These are phyloP conservation scores for Aspergillaceae sp. DNA, from an alignment of 2,329 filamentous ascomycete species.

Conservation along the genomic window DNA sequence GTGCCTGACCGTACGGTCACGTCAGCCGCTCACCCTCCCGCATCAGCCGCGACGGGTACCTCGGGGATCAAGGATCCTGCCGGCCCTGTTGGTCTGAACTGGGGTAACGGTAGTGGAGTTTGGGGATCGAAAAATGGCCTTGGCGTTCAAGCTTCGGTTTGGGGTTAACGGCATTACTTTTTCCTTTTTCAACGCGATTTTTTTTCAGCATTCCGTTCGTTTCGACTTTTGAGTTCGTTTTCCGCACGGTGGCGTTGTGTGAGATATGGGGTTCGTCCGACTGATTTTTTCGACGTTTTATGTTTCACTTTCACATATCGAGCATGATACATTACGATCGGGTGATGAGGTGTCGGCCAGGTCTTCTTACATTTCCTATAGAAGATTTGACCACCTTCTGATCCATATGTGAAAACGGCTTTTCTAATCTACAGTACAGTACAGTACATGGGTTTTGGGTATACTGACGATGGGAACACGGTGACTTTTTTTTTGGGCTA, in stretches of 20 bases:
- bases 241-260: constrained; percentile 21
- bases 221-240: constrained; percentile 11
- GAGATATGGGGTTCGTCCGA: constrained; percentile 4
- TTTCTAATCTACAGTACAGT: constrained; percentile 1
- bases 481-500: constrained; percentile 13
- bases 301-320: constrained; percentile 15
- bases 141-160: constrained; percentile 85
- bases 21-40: constrained; percentile 50
- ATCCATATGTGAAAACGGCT: constrained; percentile 15
- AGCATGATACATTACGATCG: constrained; percentile 24
- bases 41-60: constrained; percentile 33
- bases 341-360: constrained; percentile 8
- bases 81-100: constrained; percentile 33
- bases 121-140: constrained; percentile 78
- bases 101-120: constrained; percentile 71
- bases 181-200: too few relatives aligned
- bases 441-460: constrained; percentile 18
- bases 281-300: constrained; percentile 9
- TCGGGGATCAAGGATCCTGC: constrained; percentile 18
- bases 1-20: constrained; percentile 47
- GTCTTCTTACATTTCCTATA: too few relatives aligned
- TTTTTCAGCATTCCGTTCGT: constrained; percentile 4
- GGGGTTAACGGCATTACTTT: constrained; percentile 54
- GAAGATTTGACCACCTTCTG: not conserved
- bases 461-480: constrained; percentile 20